Evolutionary conservation across 352 stramenopile species (phyloP), one percentile per base, ranked within the genome.

Genomic region (Phytophthora hibernalis): DNA sequence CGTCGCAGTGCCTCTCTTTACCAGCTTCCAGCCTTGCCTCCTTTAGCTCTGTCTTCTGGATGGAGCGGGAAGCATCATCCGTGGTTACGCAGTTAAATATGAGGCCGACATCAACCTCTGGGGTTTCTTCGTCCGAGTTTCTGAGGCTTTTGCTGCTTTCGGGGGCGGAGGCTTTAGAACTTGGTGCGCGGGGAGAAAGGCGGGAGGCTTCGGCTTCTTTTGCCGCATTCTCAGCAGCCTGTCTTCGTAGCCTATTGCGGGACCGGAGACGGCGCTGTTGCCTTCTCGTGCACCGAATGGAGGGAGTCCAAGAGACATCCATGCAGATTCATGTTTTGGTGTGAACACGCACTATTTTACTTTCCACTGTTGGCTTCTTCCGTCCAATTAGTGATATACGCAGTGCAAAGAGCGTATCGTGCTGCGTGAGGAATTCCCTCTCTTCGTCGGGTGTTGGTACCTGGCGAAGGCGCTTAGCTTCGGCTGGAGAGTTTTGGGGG

Each of bases 1-100:
- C 16, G 20, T 13, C 2, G 16, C 50, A 13, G 48, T 51, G 78
- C 75, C 79, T 83, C 75, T 87, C 60, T 83, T 89, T 90, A 86
- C 80, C 83, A 91, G 83, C 78, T 82, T 71, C 64, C 72, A 85
- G 74, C 80, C 79, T 64, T 72, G 52, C 54, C 28, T 56, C 15
- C 54, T 62, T 63, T 62, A 35, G 57, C 51, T 65, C 54, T 45
- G 54, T 65, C 69, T n/a, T 67, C 21, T 70, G 54, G 69, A 70
- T 68, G 54, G 62, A 62, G 47, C 42, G 21, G 65, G 53, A 63
- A 56, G 28, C 24, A 57, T 59, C 26, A 18, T 44, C 57, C 57
- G 69, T 77, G 72, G 68, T 80, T 83, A 70, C 65, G 68, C 70
- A 87, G 84, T 92, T 91, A 92, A 92, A 92, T 77, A 72, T 86